Conservation (phyloP, 2,329 filamentous ascomycete species). For the Emergomyces pasteurianus region DNA sequence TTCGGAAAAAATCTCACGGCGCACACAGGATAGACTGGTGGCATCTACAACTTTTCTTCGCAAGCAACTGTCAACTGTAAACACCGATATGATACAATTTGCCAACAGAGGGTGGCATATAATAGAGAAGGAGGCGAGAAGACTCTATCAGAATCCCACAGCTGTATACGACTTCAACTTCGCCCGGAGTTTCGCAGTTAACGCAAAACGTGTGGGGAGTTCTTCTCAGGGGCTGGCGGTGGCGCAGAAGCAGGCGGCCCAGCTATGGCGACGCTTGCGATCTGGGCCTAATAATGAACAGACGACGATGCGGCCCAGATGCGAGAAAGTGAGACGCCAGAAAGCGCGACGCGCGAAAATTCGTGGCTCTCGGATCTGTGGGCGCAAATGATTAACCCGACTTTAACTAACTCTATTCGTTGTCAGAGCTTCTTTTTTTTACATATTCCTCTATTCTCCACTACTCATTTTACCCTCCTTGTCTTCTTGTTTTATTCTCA, state of each 20-base stretch:
- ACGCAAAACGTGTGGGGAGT: slow-evolving; percentile 19
- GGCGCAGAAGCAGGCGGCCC: slow-evolving; percentile 23
- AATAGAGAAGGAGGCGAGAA: slow-evolving; percentile 8
- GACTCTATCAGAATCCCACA: slow-evolving; percentile 14
- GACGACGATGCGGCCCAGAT: not conserved
- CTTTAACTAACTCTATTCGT: not conserved
- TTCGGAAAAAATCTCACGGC: slow-evolving; percentile 21
- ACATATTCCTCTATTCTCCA: not conserved
- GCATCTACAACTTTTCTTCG: slow-evolving; percentile 22
- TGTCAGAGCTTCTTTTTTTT: not conserved
- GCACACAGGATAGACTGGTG: slow-evolving; percentile 21
- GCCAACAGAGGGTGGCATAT: slow-evolving; percentile 17
- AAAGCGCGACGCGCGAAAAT: not conserved
- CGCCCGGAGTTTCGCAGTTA: slow-evolving; percentile 16
- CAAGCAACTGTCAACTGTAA: slow-evolving; percentile 17
- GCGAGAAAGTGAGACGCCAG: not conserved
- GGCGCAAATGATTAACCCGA: not conserved
- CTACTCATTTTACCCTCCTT: no score
- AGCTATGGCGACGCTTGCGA: not conserved
- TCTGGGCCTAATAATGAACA: not conserved
- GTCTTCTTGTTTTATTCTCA: not conserved
- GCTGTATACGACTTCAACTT: slow-evolving; percentile 12
- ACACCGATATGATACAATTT: slow-evolving; percentile 18
- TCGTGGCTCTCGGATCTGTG: not conserved
- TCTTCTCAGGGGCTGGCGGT: slow-evolving; percentile 20